Conservation (phyloP, 1,139 yeast species). For the Scheffersomyces insectosa region DNA sequence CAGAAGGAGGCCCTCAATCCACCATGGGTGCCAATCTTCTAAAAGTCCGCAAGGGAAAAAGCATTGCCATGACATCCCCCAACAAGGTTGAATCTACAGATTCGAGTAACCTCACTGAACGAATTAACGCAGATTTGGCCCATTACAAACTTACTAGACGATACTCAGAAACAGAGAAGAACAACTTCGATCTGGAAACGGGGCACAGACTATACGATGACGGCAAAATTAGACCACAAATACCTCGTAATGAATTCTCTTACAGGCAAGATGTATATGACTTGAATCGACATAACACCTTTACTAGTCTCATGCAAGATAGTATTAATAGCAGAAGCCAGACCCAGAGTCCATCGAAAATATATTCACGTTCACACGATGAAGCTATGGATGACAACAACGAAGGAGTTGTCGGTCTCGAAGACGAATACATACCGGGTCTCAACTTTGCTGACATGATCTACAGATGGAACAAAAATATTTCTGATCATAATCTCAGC, state of each 20-base stretch:
- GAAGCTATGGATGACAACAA: conserved; percentile 17
- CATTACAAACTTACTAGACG: conserved; percentile 42
- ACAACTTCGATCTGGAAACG: conserved; percentile 51
- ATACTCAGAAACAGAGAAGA: conserved; percentile 57
- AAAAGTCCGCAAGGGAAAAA: not conserved
- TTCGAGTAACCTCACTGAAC: conserved; percentile 1
- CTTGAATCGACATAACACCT: not conserved
- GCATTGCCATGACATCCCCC: not conserved
- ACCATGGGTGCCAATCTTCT: not conserved
- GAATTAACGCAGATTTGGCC: conserved; percentile 4
- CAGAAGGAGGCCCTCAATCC: not conserved
- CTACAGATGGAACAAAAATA: conserved; percentile 34
- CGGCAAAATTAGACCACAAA: conserved; percentile 44
- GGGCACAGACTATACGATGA: conserved; percentile 54
- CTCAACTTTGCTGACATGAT: conserved; percentile 51
- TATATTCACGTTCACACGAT: conserved; percentile 37
- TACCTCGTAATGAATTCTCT: conserved; percentile 3
- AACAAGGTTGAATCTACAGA: not conserved
- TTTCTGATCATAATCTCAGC: conserved; percentile 16
- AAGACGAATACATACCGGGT: conserved; percentile 75
- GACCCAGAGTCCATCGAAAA: conserved; percentile 10
- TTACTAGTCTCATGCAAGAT: not conserved
- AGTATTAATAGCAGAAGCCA: not conserved
- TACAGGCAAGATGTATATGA: conserved; percentile 1
- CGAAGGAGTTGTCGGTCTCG: conserved; percentile 43